Evolutionary conservation across 371 early-diverging fungal genomes (phyloP).

Genomic region (Mortierella sp.): DNA sequence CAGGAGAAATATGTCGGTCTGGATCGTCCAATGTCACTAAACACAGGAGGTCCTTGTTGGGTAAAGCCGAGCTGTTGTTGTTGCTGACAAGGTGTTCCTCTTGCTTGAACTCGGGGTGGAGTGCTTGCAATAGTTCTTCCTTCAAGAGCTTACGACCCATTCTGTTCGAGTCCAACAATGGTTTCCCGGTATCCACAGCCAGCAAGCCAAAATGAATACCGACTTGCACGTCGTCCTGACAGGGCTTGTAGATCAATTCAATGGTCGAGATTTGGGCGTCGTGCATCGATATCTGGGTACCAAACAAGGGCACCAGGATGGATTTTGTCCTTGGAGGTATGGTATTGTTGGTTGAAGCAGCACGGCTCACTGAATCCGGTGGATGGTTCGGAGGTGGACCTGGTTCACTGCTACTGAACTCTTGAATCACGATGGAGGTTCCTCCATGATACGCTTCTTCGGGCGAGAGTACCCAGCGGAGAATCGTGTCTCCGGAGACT

Average conservation of each 20-base stretch:
- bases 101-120: conserved; percentile 18
- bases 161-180: neutral
- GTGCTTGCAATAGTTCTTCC: conserved; percentile 4
- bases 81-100: neutral
- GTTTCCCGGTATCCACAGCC: neutral
- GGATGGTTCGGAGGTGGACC: neutral
- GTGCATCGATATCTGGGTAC: conserved; percentile 27
- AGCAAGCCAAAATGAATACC: conserved; percentile 35
- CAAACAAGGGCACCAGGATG: conserved; percentile 33
- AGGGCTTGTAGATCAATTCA: conserved; percentile 34
- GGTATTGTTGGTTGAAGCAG: neutral
- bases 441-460: conserved; percentile 56
- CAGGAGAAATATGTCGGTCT: neutral
- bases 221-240: conserved; percentile 15
- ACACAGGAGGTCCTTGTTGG: neutral
- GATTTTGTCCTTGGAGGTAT: conserved; percentile 7
- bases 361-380: neutral
- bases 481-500: neutral
- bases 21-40: conserved; percentile 15
- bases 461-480: conserved; percentile 41
- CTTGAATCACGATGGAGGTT: conserved; percentile 47
- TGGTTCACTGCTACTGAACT: conserved; percentile 1
- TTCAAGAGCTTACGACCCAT: conserved; percentile 6
- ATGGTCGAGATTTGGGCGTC: conserved; percentile 21
- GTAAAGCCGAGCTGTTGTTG: neutral